A percentile compares a stretch with the other conserved stretches of the same genome.
These are phyloP conservation scores for Colletotrichum australisinense DNA, from an alignment of 2,329 filamentous ascomycete species.

Conservation along the genomic window DNA sequence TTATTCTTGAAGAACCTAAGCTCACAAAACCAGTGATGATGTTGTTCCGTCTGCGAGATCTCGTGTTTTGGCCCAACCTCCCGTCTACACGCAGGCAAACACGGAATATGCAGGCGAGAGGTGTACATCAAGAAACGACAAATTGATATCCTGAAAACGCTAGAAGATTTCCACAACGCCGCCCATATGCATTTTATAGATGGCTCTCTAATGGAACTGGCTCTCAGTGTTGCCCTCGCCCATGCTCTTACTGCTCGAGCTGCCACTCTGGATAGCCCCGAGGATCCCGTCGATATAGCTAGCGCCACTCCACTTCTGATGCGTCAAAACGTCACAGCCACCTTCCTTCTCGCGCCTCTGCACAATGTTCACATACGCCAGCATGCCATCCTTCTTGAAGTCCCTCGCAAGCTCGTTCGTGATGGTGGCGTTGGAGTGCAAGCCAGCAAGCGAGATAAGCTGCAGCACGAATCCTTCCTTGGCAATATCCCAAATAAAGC, in stretches of 20 bases:
- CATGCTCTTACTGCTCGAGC: slow-evolving; percentile 91
- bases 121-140: background rate
- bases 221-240: slow-evolving; percentile 92
- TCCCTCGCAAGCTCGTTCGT: slow-evolving; percentile 80
- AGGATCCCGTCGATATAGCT: slow-evolving; percentile 88
- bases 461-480: slow-evolving; percentile 83
- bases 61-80: background rate
- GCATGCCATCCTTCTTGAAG: slow-evolving; percentile 94
- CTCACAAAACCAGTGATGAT: no score
- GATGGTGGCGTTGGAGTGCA: slow-evolving; percentile 74
- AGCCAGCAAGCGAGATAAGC: slow-evolving; percentile 73
- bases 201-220: slow-evolving; percentile 59
- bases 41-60: background rate
- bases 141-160: background rate
- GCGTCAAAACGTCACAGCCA: slow-evolving; percentile 91
- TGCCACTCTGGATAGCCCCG: slow-evolving; percentile 91
- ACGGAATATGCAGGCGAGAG: background rate
- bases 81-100: background rate
- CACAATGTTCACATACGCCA: slow-evolving; percentile 95
- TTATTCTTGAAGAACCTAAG: background rate
- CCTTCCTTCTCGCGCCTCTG: slow-evolving; percentile 91
- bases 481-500: slow-evolving; percentile 96
- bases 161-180: background rate
- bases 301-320: slow-evolving; percentile 85
- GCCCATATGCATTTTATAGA: slow-evolving; percentile 14